Conservation (phyloP, 495 filamentous ascomycete species). For the Antarctomyces pellizariae region DNA sequence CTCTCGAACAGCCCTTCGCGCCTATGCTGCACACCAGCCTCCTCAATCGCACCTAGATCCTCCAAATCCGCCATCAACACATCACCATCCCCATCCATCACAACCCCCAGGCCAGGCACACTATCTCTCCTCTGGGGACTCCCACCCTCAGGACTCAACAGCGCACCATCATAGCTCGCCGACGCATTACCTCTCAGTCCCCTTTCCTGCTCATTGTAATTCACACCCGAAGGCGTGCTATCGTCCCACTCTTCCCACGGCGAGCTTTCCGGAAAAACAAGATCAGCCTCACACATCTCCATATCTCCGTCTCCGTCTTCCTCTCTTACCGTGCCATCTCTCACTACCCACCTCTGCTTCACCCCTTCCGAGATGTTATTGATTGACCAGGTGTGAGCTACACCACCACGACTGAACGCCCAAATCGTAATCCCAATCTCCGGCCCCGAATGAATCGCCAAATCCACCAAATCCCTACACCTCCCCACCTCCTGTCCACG, state of each 20-base stretch:
- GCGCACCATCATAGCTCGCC: too few relatives aligned
- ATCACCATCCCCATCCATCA: constrained; percentile 22
- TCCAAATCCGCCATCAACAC: constrained; percentile 22
- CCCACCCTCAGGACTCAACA: too few relatives aligned
- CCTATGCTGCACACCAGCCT: not conserved
- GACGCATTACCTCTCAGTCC: too few relatives aligned
- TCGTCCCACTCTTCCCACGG: too few relatives aligned
- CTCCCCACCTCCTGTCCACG: constrained; percentile 16
- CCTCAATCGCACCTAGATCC: not conserved
- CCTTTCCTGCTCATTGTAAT: too few relatives aligned
- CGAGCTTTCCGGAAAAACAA: too few relatives aligned
- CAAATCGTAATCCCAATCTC: constrained; percentile 18
- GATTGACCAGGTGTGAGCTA: constrained; percentile 14
- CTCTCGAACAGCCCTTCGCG: not conserved
- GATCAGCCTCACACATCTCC: constrained; percentile 5
- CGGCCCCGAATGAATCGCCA: constrained; percentile 17
- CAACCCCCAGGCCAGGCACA: too few relatives aligned
- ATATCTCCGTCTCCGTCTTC: constrained; percentile 8
- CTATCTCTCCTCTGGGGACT: too few relatives aligned
- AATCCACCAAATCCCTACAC: constrained; percentile 14
- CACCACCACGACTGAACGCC: constrained; percentile 17
- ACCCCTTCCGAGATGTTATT: constrained; percentile 6
- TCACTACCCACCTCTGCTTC: constrained; percentile 4
- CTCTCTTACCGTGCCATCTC: constrained; percentile 11
- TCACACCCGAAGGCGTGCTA: too few relatives aligned